Evolutionary conservation across 75 land plant species (phyloP).

Genomic region (Pinus tabuliformis): DNA sequence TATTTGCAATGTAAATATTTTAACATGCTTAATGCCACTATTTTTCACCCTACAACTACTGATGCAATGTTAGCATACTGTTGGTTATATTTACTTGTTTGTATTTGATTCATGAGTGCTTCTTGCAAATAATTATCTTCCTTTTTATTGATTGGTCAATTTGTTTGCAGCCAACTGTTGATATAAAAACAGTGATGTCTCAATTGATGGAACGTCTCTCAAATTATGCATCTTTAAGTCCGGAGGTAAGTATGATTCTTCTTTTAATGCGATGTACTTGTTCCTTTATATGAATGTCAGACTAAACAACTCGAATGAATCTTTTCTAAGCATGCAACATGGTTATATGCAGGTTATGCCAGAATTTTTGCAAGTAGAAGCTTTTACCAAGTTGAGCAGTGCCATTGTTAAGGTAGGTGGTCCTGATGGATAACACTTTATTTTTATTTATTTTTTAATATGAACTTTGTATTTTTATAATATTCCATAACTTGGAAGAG

Average conservation of each 20-base stretch:
- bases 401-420: slow-evolving; percentile 82
- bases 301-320: background rate
- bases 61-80: no score
- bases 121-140: background rate
- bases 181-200: slow-evolving; percentile 89
- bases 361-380: slow-evolving; percentile 97
- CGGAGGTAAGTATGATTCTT: slow-evolving; percentile 57
- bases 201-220: slow-evolving; percentile 96
- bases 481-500: background rate
- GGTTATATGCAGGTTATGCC: slow-evolving; percentile 68
- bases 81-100: no score
- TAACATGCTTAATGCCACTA: no score
- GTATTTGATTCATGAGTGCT: no score
- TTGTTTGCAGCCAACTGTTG: slow-evolving; percentile 78
- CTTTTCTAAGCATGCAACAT: background rate
- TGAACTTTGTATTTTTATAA: background rate
- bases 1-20: no score
- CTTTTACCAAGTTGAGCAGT: slow-evolving; percentile 84
- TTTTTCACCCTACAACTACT: no score
- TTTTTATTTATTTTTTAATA: background rate
- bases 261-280: background rate
- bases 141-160: background rate
- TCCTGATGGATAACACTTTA: background rate
- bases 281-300: background rate
- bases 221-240: slow-evolving; percentile 89